These are phyloP conservation scores for Penicillium sp. DNA, from an alignment of 2,329 filamentous ascomycete species.

Conservation along the genomic window DNA sequence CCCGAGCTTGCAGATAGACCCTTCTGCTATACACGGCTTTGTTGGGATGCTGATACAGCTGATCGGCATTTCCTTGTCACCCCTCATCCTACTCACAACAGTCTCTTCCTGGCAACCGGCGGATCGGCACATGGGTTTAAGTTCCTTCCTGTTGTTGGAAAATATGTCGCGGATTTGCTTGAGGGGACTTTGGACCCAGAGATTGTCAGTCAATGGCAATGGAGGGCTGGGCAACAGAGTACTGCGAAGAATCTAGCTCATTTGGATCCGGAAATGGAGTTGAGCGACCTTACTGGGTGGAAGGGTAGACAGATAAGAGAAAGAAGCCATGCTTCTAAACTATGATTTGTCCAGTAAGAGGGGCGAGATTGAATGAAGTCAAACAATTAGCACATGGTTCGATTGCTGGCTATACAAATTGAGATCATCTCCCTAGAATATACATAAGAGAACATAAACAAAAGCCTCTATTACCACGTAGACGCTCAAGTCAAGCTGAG, in stretches of 20 bases:
- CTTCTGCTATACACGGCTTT: slow-evolving; percentile 12
- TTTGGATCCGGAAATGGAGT: slow-evolving; percentile 25
- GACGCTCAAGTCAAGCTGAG: slow-evolving; percentile 21
- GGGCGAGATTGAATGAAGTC: not conserved
- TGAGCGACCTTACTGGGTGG: slow-evolving; percentile 23
- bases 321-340: slow-evolving; percentile 1
- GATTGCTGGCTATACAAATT: not conserved
- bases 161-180: slow-evolving; percentile 11
- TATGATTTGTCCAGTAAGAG: not conserved
- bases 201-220: slow-evolving; percentile 10
- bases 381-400: not conserved
- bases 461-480: not conserved
- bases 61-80: slow-evolving; percentile 14
- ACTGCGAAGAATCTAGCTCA: slow-evolving; percentile 23
- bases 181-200: slow-evolving; percentile 12
- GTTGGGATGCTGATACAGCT: slow-evolving; percentile 14
- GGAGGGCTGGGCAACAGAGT: slow-evolving; percentile 12
- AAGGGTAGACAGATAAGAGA: slow-evolving; percentile 16
- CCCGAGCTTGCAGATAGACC: slow-evolving; percentile 13
- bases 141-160: slow-evolving; percentile 12
- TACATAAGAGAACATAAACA: too few species aligned
- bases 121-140: slow-evolving; percentile 14
- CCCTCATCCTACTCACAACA: slow-evolving; percentile 3
- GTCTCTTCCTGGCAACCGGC: slow-evolving; percentile 6
- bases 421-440: not conserved